phyloP scores from a whole-genome alignment of 2,329 filamentous ascomycete genomes.

The Onygenales sp. region DNA sequence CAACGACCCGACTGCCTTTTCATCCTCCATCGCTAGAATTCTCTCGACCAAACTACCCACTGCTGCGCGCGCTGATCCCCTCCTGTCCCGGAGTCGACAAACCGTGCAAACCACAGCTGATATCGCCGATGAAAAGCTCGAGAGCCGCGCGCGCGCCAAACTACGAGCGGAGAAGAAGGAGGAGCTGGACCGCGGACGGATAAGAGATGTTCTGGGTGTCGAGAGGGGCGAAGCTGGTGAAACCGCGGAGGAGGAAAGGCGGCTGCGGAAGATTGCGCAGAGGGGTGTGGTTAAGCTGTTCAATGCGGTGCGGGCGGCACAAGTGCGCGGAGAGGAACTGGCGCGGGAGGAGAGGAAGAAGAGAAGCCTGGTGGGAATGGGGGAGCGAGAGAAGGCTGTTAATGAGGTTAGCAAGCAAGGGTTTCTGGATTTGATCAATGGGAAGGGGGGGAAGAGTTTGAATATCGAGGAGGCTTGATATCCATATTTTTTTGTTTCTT shows the following conservation, averaged over 20 bases:
- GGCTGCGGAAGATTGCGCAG: conserved; percentile 78
- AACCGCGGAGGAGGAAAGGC: conserved; percentile 62
- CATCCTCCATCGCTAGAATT: conserved; percentile 88
- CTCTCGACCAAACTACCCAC: conserved; percentile 78
- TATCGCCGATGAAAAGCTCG: conserved; percentile 66
- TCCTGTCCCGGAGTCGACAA: conserved; percentile 72
- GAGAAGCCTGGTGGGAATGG: conserved; percentile 67
- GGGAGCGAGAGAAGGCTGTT: conserved; percentile 73
- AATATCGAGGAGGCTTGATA: conserved; percentile 35
- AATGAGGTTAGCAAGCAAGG: conserved; percentile 97
- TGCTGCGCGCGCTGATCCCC: conserved; percentile 74
- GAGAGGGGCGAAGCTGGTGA: conserved; percentile 43
- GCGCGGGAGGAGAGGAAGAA: conserved; percentile 55
- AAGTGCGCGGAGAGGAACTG: conserved; percentile 77
- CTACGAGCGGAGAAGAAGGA: conserved; percentile 70
- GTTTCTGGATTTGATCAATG: conserved; percentile 79
- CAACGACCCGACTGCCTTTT: conserved; percentile 85
- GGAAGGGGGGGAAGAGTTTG: conserved; percentile 42
- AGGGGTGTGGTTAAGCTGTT: conserved; percentile 93
- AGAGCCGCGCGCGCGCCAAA: conserved; percentile 69
- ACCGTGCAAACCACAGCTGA: conserved; percentile 65
- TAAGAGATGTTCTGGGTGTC: conserved; percentile 72
- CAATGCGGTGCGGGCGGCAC: conserved; percentile 86
- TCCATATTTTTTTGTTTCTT: conserved; percentile 20
- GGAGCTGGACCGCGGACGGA: conserved; percentile 74